These are phyloP conservation scores for Tetrahymena thermophila DNA, from an alignment of 73 alveolate genomes.

Conservation along the genomic window DNA sequence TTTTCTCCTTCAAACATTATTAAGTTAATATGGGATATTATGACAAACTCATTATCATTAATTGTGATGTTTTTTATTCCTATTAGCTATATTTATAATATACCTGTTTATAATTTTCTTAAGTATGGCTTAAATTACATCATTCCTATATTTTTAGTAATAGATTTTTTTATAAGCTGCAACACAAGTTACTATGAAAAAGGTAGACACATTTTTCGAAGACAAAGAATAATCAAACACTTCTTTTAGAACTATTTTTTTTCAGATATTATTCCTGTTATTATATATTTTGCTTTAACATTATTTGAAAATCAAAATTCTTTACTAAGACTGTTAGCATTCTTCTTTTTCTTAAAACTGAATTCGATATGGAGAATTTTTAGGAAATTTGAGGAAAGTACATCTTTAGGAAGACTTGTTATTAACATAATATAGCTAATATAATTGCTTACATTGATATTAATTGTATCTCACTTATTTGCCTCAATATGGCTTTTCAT, in stretches of 20 bases:
- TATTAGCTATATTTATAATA: background rate
- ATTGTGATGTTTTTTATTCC: background rate
- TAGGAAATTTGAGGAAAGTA: background rate
- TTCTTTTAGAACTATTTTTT: background rate
- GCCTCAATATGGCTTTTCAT: conserved; percentile 33
- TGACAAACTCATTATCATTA: background rate
- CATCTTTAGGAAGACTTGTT: background rate
- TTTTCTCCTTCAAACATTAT: background rate
- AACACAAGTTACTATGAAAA: background rate
- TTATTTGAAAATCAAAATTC: background rate
- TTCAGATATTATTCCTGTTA: background rate
- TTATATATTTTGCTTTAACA: background rate
- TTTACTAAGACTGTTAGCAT: background rate
- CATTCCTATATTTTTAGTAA: background rate
- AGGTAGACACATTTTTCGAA: background rate
- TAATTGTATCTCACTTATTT: conserved; percentile 17
- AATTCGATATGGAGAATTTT: background rate
- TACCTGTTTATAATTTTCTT: background rate
- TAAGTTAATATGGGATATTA: background rate
- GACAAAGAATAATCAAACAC: background rate
- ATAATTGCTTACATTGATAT: background rate
- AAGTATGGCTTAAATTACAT: background rate
- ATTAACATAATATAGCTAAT: background rate
- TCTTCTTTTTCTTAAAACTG: background rate
- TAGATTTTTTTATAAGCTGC: background rate